Conservation (phyloP, 2,329 filamentous ascomycete genomes). For the Periconia sp. region DNA sequence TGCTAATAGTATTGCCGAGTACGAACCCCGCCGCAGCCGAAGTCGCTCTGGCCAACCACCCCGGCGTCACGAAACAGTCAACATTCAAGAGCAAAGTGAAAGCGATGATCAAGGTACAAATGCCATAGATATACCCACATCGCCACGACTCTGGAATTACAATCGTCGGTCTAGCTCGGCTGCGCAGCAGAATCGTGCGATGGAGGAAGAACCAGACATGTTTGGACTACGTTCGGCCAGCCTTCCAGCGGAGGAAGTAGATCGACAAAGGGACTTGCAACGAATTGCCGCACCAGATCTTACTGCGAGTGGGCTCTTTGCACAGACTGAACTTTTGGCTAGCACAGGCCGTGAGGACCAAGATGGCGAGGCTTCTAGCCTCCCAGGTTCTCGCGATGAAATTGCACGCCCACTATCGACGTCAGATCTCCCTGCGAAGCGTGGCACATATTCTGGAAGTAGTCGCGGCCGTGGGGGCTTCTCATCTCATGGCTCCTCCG, state of each 20-base stretch:
- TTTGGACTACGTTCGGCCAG: slow-evolving; percentile 68
- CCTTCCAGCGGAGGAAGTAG: slow-evolving; percentile 60
- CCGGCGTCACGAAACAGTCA: slow-evolving; percentile 28
- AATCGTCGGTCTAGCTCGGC: slow-evolving; percentile 68
- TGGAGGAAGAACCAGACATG: slow-evolving; percentile 65
- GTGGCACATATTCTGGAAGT: slow-evolving; percentile 23
- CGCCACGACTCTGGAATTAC: slow-evolving; percentile 58
- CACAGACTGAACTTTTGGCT: slow-evolving; percentile 39
- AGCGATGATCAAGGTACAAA: slow-evolving; percentile 54
- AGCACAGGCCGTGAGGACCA: slow-evolving; percentile 27
- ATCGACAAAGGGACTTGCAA: slow-evolving; percentile 47
- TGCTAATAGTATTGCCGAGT: slow-evolving; percentile 82
- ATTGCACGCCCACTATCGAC: slow-evolving; percentile 27
- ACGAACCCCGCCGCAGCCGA: slow-evolving; percentile 47
- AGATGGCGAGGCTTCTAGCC: slow-evolving; percentile 10
- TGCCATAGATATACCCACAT: slow-evolving; percentile 74
- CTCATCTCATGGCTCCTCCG: slow-evolving; percentile 35
- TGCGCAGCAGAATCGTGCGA: slow-evolving; percentile 64
- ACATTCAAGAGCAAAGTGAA: slow-evolving; percentile 30
- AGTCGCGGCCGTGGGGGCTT: slow-evolving; percentile 33
- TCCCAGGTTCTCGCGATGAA: slow-evolving; percentile 30
- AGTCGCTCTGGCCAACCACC: slow-evolving; percentile 36
- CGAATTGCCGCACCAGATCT: slow-evolving; percentile 51
- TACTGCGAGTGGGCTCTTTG: slow-evolving; percentile 65
- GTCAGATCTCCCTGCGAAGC: slow-evolving; percentile 32